phyloP scores from a whole-genome alignment of 306 rosid species.

The Corylus americana region DNA sequence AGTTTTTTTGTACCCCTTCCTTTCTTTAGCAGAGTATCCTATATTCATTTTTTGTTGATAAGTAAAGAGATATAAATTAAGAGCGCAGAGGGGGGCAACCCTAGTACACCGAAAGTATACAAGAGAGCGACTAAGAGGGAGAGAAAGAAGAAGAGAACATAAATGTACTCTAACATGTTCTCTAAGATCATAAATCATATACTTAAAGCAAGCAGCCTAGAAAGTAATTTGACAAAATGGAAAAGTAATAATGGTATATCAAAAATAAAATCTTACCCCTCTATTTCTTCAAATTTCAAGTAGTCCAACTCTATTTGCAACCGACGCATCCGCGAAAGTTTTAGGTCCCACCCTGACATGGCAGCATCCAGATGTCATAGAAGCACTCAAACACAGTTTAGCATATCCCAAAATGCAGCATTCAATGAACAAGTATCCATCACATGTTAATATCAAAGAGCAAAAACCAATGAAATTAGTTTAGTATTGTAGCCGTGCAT shows the following conservation, averaged over 20 bases:
- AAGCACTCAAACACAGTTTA: constrained; percentile 24
- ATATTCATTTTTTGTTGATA: background rate
- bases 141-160: no score
- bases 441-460: constrained; percentile 9
- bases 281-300: constrained; percentile 84
- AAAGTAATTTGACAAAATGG: constrained; percentile 11
- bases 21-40: background rate
- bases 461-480: constrained; percentile 16
- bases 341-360: constrained; percentile 86
- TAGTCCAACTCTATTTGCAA: constrained; percentile 82
- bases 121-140: no score
- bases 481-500: background rate
- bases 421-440: constrained; percentile 13
- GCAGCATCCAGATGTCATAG: constrained; percentile 38
- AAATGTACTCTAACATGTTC: background rate
- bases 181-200: background rate
- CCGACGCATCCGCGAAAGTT: constrained; percentile 72
- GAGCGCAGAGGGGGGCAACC: no score
- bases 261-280: constrained; percentile 57
- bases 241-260: constrained; percentile 13
- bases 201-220: constrained; percentile 4
- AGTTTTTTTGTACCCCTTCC: background rate
- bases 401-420: constrained; percentile 18
- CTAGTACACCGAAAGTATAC: no score
- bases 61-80: no score